phyloP scores from a whole-genome alignment of 208 protist species.

The Wallacemonas sp. region DNA sequence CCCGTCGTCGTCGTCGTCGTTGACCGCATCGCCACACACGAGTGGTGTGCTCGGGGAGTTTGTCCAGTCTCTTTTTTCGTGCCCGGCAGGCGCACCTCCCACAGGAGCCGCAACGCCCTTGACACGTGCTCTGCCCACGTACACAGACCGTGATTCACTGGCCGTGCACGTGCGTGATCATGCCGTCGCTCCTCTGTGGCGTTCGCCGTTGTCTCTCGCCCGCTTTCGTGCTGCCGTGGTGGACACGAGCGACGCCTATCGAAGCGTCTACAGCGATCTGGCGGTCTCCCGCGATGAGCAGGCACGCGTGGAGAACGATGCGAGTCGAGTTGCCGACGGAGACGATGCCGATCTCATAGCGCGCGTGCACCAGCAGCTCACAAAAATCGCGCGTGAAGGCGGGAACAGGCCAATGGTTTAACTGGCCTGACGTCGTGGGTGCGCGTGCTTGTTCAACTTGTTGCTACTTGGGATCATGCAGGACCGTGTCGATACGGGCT shows the following conservation, averaged over 20 bases:
- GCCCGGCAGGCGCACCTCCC: no score
- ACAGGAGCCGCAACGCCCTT: no score
- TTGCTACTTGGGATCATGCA: no score
- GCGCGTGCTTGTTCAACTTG: background rate
- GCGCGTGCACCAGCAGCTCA: conserved; percentile 27
- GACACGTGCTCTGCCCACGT: no score
- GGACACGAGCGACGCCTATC: background rate
- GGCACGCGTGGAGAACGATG: background rate
- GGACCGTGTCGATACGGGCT: no score
- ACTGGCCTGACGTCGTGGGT: background rate
- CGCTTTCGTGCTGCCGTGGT: conserved; percentile 1
- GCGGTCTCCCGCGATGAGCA: background rate
- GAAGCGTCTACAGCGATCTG: background rate
- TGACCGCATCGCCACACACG: no score
- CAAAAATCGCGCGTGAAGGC: conserved; percentile 23
- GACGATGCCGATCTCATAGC: conserved; percentile 16
- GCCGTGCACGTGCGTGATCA: background rate
- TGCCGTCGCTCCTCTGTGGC: conserved; percentile 9
- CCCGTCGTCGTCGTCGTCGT: no score
- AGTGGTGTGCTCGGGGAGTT: no score
- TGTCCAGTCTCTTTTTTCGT: no score
- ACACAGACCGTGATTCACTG: no score
- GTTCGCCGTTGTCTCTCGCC: background rate
- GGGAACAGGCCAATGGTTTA: conserved; percentile 10
- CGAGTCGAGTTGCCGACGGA: background rate